Base-by-base conservation (phyloP, 768 basidiomycete genomes). In the Mycena amicta region DNA sequence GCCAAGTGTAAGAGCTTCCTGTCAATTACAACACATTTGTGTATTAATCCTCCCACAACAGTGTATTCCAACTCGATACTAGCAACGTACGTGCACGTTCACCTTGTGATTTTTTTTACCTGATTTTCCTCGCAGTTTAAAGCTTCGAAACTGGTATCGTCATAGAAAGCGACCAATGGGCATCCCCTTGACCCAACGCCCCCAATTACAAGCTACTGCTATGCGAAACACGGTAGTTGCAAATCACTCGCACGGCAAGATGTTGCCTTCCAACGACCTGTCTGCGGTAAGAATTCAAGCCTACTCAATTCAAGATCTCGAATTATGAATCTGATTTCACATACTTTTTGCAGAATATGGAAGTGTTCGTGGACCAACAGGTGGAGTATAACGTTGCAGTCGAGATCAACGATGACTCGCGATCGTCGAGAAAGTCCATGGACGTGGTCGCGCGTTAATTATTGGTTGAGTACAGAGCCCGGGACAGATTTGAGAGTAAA, bases 341-440 rank as follows among this genome's bases (percentile, higher is more conserved):
- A n/a, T 5, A 45, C n/a, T n/a, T 15, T 23, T 23, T 8, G 20
- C 6, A 8, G 22, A 23, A n/a, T n/a, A 49, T 49, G 47, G 47
- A 49, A n/a, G 47, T 49, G 13, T 49, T 26, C 22, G n/a, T 49
- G 5, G 47, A 49, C 47, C 47, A 49, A 15, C 47, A 49, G 27
- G 47, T 49, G 25, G 47, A 49, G n/a, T 49, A 49, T 22, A 49
- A 49, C 26, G 47, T 49, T 11, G 47, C 47, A 4, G 47, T 45
- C 22, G 43, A 45, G 8, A 45, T 45, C 12, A 23, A 37, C 11
- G 18, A 23, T 8, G 43, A 45, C 15, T 45, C 22, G 43, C 13
- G 22, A n/a, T 13, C 12, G 8, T 45, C 43, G 8, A 45, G 6
- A 8, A 45, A 23, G 22, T 13, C 43, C n/a, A n/a, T n/a, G n/a